These are phyloP conservation scores for Cyclotella distinguenda DNA, from an alignment of 108 stramenopile genomes.

Conservation along the genomic window DNA sequence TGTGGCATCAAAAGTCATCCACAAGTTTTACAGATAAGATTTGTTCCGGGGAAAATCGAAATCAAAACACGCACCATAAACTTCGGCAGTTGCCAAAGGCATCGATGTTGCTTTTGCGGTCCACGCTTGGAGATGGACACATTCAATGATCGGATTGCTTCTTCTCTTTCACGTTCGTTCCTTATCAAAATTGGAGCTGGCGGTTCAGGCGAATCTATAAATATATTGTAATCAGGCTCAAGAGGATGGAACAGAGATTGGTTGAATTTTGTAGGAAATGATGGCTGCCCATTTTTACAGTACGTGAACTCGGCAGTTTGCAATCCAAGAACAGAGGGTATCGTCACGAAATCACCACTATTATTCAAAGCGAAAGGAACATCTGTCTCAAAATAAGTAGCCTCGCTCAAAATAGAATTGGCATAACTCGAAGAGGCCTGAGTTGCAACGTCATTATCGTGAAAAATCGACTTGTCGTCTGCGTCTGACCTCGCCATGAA, in stretches of 20 bases:
- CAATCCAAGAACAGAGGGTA: slow-evolving; percentile 54
- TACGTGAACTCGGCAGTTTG: slow-evolving; percentile 62
- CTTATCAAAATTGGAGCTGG: slow-evolving; percentile 69
- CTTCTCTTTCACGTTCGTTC: slow-evolving; percentile 77
- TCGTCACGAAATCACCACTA: slow-evolving; percentile 73
- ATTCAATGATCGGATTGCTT: slow-evolving; percentile 60
- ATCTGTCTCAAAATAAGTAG: slow-evolving; percentile 28
- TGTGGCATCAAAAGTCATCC: too few relatives aligned
- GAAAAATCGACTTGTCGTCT: slow-evolving; percentile 46
- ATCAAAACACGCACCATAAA: slow-evolving; percentile 54
- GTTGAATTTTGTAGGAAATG: slow-evolving; percentile 74
- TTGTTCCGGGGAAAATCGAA: too few relatives aligned
- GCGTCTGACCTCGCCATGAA: slow-evolving; percentile 19
- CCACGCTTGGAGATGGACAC: slow-evolving; percentile 65
- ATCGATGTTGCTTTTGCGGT: slow-evolving; percentile 71
- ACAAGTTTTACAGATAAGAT: too few relatives aligned
- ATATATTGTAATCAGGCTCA: slow-evolving; percentile 71
- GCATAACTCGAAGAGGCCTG: slow-evolving; percentile 32
- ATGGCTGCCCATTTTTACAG: slow-evolving; percentile 80
- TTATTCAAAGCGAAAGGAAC: slow-evolving; percentile 50
- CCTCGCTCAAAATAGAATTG: slow-evolving; percentile 31
- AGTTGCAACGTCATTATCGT: slow-evolving; percentile 39
- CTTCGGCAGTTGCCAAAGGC: slow-evolving; percentile 85
- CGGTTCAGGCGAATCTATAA: slow-evolving; percentile 51
- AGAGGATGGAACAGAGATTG: slow-evolving; percentile 56